A percentile compares a stretch with the other conserved stretches of the same genome.
phyloP scores from a whole-genome alignment of 352 stramenopile species.

The Blastocystis sp. region DNA sequence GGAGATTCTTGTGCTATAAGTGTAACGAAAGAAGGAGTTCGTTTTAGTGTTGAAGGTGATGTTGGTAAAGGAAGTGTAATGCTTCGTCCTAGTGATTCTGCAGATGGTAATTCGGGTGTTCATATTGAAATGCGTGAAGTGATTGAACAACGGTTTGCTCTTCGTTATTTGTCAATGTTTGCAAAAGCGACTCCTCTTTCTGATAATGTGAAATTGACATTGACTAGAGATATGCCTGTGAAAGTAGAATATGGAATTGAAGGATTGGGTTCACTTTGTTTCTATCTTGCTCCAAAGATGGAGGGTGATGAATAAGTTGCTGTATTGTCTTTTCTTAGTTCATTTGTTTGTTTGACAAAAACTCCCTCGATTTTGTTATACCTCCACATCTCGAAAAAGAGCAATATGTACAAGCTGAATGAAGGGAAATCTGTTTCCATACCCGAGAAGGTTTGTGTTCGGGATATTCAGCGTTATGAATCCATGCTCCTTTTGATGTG shows the following conservation, averaged over 20 bases:
- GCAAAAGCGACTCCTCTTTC: constrained; percentile 93
- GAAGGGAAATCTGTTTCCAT: background rate
- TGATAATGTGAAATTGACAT: constrained; percentile 86
- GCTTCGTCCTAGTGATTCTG: constrained; percentile 77
- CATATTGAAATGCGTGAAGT: constrained; percentile 97
- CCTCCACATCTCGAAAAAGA: background rate
- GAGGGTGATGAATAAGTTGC: constrained; percentile 80
- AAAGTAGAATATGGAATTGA: constrained; percentile 90
- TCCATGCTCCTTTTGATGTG: background rate
- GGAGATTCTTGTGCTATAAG: constrained; percentile 91
- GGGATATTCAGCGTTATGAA: background rate
- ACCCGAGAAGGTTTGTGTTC: background rate
- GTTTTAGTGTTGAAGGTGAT: constrained; percentile 89
- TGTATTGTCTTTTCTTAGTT: constrained; percentile 39
- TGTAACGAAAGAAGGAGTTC: constrained; percentile 91
- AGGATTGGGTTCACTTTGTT: constrained; percentile 90
- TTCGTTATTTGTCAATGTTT: constrained; percentile 99
- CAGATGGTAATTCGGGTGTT: constrained; percentile 76
- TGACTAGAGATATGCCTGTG: constrained; percentile 91
- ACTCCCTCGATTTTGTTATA: background rate
- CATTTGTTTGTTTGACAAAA: constrained; percentile 11
- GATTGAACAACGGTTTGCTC: constrained; percentile 93
- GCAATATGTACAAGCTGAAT: background rate
- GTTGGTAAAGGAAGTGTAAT: constrained; percentile 90
- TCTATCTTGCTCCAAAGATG: constrained; percentile 98